These are phyloP conservation scores for Beauveria scarabaeidicola DNA, from an alignment of 2,329 filamentous ascomycete species.

Conservation along the genomic window DNA sequence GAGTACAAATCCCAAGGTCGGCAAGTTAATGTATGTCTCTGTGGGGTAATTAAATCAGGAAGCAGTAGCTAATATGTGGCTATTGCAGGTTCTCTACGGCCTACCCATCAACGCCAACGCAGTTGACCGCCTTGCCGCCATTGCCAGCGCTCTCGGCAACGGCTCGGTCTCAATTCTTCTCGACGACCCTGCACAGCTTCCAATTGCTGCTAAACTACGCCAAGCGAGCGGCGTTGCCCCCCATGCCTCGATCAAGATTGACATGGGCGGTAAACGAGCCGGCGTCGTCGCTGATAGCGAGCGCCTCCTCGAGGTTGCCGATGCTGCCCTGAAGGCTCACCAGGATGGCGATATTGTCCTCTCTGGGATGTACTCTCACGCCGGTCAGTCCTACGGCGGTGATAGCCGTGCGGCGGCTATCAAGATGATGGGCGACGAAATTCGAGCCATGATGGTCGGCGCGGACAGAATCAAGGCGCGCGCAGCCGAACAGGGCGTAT, in stretches of 20 bases:
- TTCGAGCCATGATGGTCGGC: conserved; percentile 20
- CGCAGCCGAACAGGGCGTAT: conserved; percentile 14
- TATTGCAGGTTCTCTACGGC: conserved; percentile 55
- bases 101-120: conserved; percentile 58
- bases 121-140: conserved; percentile 47
- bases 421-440: conserved; percentile 23
- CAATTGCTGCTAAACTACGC: conserved; percentile 34
- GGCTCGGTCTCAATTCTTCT: conserved; percentile 56
- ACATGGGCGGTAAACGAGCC: conserved; percentile 64
- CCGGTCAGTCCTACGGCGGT: conserved; percentile 58
- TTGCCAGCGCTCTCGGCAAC: conserved; percentile 49
- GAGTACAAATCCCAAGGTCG: conserved; percentile 47
- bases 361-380: conserved; percentile 64
- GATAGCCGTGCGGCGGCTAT: conserved; percentile 24
- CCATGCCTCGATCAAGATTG: conserved; percentile 62
- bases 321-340: conserved; percentile 24
- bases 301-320: conserved; percentile 40
- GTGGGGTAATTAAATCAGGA: background rate
- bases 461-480: conserved; percentile 16
- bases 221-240: conserved; percentile 37
- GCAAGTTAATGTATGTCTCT: conserved; percentile 46
- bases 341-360: conserved; percentile 31
- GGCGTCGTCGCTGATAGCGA: conserved; percentile 46
- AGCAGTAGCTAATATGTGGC: background rate
- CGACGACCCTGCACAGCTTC: conserved; percentile 57